Percentiles rank a stretch among this genome's conserved stretches.
phyloP scores from a whole-genome alignment of 345 rosid species.

The Camelina neglecta region DNA sequence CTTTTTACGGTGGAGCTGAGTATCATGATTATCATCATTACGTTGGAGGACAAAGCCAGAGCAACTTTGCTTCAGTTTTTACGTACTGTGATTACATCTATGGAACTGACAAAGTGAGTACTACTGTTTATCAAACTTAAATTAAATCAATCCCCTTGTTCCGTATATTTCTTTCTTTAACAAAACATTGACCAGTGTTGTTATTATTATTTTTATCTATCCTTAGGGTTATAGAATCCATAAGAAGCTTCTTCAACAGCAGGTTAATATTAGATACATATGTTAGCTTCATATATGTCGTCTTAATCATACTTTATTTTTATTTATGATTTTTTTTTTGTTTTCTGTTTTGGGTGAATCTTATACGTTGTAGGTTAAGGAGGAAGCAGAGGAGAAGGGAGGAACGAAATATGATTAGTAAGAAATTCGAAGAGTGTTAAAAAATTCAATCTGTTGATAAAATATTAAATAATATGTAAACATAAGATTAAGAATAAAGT shows the following conservation, averaged over 20 bases:
- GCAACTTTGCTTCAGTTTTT: slow-evolving; percentile 88
- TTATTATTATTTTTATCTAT: not conserved
- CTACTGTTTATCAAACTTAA: not conserved
- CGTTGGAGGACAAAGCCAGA: slow-evolving; percentile 87
- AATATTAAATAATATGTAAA: not conserved
- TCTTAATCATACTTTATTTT: not conserved
- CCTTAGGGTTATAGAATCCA: slow-evolving; percentile 40
- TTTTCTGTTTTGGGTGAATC: not conserved
- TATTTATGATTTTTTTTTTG: not conserved
- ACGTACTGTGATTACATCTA: slow-evolving; percentile 84
- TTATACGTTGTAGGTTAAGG: slow-evolving; percentile 19
- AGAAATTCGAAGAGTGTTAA: slow-evolving; percentile 4
- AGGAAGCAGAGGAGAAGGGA: slow-evolving; percentile 22
- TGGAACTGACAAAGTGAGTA: slow-evolving; percentile 79
- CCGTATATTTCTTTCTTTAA: not conserved
- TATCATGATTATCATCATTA: slow-evolving; percentile 90
- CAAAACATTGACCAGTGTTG: not conserved
- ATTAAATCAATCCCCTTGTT: not conserved
- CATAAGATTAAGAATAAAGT: too few relatives aligned
- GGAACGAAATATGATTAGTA: slow-evolving; percentile 22
- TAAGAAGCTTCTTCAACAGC: slow-evolving; percentile 37
- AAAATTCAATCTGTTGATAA: not conserved
- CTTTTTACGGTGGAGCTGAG: slow-evolving; percentile 87
- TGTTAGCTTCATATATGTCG: slow-evolving; percentile 1
- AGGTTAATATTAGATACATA: slow-evolving; percentile 20